Evolutionary conservation across 2,329 filamentous ascomycete species (phyloP).

Genomic region (Alternaria triticimaculans): DNA sequence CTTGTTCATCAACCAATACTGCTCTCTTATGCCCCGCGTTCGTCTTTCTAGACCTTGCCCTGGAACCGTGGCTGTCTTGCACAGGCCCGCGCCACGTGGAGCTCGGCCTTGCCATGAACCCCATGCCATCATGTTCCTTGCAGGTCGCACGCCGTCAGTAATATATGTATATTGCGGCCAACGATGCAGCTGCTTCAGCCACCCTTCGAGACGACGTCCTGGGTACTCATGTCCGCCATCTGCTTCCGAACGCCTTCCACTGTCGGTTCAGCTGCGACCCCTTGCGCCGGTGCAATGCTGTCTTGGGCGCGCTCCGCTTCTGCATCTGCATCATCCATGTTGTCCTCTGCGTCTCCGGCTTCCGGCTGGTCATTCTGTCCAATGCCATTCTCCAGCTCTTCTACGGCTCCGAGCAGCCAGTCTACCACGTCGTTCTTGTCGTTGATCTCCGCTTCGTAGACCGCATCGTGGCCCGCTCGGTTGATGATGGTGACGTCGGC

Average conservation of each 20-base stretch:
- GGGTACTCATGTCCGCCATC: conserved; percentile 41
- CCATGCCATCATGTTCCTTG: conserved; percentile 18
- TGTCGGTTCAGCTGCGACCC: conserved; percentile 12
- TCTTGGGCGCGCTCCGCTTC: conserved; percentile 18
- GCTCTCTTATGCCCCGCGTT: background rate
- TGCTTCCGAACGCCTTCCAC: conserved; percentile 43
- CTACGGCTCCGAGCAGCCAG: conserved; percentile 56
- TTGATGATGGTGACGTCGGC: conserved; percentile 82
- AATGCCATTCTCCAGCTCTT: conserved; percentile 49
- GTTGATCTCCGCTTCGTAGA: conserved; percentile 59
- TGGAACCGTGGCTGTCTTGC: background rate
- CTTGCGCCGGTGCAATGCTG: conserved; percentile 9
- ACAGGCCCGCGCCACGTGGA: conserved; percentile 25
- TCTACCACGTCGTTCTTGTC: conserved; percentile 58
- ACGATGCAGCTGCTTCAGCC: conserved; percentile 29
- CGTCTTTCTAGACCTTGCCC: background rate
- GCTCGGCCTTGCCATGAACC: conserved; percentile 12
- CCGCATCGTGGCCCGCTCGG: conserved; percentile 74
- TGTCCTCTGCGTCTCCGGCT: conserved; percentile 35
- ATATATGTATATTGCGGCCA: conserved; percentile 29
- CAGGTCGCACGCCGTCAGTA: conserved; percentile 27
- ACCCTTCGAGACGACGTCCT: conserved; percentile 24
- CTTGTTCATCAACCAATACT: background rate
- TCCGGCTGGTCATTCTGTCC: conserved; percentile 46
- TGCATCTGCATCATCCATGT: conserved; percentile 21